phyloP scores from a whole-genome alignment of 805 yeast genomes.

The Jamesozyma piceae region DNA sequence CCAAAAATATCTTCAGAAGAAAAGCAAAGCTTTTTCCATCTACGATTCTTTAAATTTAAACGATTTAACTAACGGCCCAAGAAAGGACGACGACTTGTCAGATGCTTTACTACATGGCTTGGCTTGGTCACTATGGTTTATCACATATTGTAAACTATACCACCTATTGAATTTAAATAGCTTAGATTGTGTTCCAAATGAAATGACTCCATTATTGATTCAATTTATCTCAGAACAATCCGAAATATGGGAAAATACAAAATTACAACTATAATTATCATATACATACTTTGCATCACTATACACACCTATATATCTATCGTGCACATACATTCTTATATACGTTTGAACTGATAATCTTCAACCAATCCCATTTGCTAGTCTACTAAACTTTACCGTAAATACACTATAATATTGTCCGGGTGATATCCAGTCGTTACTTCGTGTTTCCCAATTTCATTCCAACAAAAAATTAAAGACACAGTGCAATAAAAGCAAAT shows the following conservation, averaged over 20 bases:
- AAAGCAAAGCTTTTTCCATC: slow-evolving; percentile 8
- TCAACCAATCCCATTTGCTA: too few relatives aligned
- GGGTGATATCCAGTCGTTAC: too few relatives aligned
- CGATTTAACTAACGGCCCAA: slow-evolving; percentile 37
- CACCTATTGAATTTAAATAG: neutral
- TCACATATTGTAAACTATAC: slow-evolving; percentile 7
- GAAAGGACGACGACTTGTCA: slow-evolving; percentile 56
- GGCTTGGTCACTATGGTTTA: slow-evolving; percentile 38
- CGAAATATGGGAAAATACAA: neutral
- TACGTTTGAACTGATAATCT: too few relatives aligned
- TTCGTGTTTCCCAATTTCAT: too few relatives aligned
- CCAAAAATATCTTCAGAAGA: neutral
- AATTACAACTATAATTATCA: too few relatives aligned
- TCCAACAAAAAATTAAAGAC: too few relatives aligned
- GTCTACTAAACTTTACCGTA: too few relatives aligned
- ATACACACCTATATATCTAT: too few relatives aligned
- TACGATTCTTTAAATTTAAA: slow-evolving; percentile 71
- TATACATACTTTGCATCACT: too few relatives aligned
- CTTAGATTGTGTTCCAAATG: neutral
- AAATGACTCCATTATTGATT: neutral
- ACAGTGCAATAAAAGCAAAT: too few relatives aligned
- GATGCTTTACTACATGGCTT: slow-evolving; percentile 58
- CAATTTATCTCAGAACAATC: neutral
- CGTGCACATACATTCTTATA: too few relatives aligned
- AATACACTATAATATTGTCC: too few relatives aligned